These are phyloP conservation scores for Penicillium vulpinum DNA, from an alignment of 2,329 filamentous ascomycete species.

Conservation along the genomic window DNA sequence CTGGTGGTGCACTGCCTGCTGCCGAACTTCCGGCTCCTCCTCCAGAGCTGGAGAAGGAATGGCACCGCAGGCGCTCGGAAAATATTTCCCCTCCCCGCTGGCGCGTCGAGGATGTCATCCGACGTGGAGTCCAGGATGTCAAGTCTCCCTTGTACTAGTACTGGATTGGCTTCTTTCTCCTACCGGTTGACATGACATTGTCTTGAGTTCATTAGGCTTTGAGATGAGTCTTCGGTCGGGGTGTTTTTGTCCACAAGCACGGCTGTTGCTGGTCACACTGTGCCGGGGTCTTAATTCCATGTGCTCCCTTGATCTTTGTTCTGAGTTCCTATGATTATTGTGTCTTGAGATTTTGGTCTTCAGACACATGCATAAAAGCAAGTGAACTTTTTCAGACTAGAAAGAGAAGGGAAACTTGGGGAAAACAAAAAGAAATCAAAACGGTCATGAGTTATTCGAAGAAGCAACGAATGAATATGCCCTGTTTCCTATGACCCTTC, in stretches of 20 bases:
- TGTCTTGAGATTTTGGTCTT: conserved; percentile 17
- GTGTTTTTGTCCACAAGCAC: conserved; percentile 18
- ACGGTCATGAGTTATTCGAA: conserved; percentile 26
- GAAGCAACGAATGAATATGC: conserved; percentile 32
- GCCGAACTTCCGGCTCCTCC: conserved; percentile 63
- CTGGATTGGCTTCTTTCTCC: conserved; percentile 43
- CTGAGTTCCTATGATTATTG: conserved; percentile 8
- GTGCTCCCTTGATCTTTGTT: conserved; percentile 5
- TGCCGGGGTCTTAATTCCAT: conserved; percentile 21
- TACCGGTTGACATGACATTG: conserved; percentile 16
- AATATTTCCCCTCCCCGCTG: conserved; percentile 71
- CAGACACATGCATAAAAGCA: conserved; percentile 8
- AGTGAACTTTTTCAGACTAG: background rate
- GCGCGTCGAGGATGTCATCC: conserved; percentile 73
- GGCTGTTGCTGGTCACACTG: conserved; percentile 41
- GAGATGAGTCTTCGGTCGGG: conserved; percentile 13
- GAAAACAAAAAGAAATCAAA: conserved; percentile 16
- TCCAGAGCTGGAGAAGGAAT: conserved; percentile 70
- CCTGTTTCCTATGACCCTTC: conserved; percentile 19
- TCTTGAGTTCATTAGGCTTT: conserved; percentile 14
- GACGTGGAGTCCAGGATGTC: conserved; percentile 71
- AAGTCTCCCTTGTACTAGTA: conserved; percentile 70
- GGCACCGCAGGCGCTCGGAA: conserved; percentile 54
- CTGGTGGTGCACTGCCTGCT: conserved; percentile 78
- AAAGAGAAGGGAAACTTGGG: conserved; percentile 5